Evolutionary conservation across 805 yeast species (phyloP), one percentile per base, ranked within the genome.

Genomic region (Pichia manshurica): DNA sequence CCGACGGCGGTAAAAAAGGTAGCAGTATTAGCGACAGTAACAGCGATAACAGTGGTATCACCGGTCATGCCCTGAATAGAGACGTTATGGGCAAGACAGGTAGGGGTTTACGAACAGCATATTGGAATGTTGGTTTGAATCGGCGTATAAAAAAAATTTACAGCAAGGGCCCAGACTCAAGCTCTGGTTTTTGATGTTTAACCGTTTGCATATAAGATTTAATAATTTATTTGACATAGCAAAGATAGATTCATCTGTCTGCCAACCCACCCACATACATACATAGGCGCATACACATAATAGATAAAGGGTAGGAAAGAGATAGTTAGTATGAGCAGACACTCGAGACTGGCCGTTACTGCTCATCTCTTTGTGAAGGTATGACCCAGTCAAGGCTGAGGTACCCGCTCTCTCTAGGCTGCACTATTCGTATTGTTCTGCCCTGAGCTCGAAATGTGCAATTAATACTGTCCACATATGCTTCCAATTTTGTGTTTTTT

Each of bases 361-460:
- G n/a, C n/a, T n/a, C n/a, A n/a, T n/a, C 5, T 19, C 12, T 37
- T 42, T 31, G 78, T 42, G 54, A 65, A 1, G 81, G 79, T 3
- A 81, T 65, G 53, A 75, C 72, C 51, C 79, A 71, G 58, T 81
- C 87, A 53, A 77, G 61, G 13, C 84, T 77, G 6, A 81, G 61
- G 59, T 73, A 81, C 1, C 79, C 87, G 28, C 76, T 68, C 44
- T 69, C 58, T 43, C 74, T 56, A 1, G 85, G 85, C 5, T 77
- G 69, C 0, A 82, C 69, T 9, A 83, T 50, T 28, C 56, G 54
- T 15, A 77, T 56, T 12, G 63, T 65, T 34, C 57, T 52, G 4
- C 48, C 50, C 22, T 49, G 46, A 33, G 60, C 54, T 5, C 50
- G 34, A 3, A 61, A 54, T 4, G 37, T 44, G 3, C 43, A 39